Evolutionary conservation across 176 grass and related monocot genomes (phyloP).

Genomic region (Microstegium vimineum): DNA sequence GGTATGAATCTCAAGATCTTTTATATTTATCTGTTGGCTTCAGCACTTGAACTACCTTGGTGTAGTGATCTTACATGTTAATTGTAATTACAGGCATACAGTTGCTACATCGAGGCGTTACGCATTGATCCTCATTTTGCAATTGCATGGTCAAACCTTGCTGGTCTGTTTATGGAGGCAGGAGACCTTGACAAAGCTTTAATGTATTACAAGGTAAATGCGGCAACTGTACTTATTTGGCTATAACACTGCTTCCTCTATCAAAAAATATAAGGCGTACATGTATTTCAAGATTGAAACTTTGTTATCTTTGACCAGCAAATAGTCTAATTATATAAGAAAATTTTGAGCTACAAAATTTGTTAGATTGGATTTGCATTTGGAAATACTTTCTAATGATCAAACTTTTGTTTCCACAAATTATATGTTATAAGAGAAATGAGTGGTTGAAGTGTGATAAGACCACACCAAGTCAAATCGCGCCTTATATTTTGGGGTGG

Average conservation of each 20-base stretch:
- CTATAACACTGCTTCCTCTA: neutral
- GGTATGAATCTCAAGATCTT: neutral
- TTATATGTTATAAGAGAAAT: neutral
- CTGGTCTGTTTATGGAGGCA: slow-evolving; percentile 91
- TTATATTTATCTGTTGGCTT: neutral
- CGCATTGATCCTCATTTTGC: slow-evolving; percentile 88
- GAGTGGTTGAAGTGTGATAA: neutral
- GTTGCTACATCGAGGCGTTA: slow-evolving; percentile 79
- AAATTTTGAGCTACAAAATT: neutral
- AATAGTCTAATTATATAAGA: neutral
- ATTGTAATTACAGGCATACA: slow-evolving; percentile 63
- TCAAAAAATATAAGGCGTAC: neutral
- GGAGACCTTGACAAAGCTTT: slow-evolving; percentile 81
- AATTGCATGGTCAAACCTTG: slow-evolving; percentile 97
- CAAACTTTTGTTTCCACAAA: neutral
- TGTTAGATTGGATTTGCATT: neutral
- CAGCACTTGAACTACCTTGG: neutral
- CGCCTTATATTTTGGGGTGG: neutral
- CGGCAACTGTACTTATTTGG: neutral
- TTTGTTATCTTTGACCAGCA: neutral
- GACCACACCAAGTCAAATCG: neutral
- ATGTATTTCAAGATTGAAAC: neutral
- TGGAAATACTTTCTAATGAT: neutral
- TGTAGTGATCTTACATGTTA: slow-evolving; percentile 5
- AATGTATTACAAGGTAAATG: slow-evolving; percentile 82